phyloP scores from a whole-genome alignment of 768 basidiomycete genomes.

The Trametes gibbosa region DNA sequence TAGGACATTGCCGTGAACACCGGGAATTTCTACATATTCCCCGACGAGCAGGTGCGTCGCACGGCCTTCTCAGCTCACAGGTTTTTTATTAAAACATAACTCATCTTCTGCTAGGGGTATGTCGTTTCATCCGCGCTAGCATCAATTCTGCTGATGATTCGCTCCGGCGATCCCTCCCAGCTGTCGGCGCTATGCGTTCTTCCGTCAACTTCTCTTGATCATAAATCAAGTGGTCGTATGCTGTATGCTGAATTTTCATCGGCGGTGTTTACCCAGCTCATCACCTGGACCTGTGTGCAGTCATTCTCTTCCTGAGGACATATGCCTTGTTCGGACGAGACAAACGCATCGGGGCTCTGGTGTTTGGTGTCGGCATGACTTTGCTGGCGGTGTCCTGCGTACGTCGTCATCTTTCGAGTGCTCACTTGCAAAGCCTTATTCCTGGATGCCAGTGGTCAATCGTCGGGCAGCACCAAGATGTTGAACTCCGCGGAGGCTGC shows the following conservation, averaged over 20 bases:
- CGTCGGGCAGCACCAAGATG: slow-evolving; percentile 32
- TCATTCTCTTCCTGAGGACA: slow-evolving; percentile 43
- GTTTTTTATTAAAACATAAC: not conserved
- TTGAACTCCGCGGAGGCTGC: slow-evolving; percentile 24
- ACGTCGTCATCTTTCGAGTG: slow-evolving; percentile 18
- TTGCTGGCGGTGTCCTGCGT: slow-evolving; percentile 37
- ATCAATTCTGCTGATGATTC: not conserved
- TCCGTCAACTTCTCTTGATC: slow-evolving; percentile 42
- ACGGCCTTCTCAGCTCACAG: not conserved
- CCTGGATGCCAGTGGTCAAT: slow-evolving; percentile 40
- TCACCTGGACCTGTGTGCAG: slow-evolving; percentile 11
- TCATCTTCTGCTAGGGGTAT: slow-evolving; percentile 18
- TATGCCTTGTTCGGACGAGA: slow-evolving; percentile 49
- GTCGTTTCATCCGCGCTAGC: not conserved
- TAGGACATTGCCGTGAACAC: slow-evolving; percentile 24
- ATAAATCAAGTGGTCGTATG: slow-evolving; percentile 45
- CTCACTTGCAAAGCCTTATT: not conserved
- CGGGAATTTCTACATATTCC: slow-evolving; percentile 20
- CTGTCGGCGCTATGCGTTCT: slow-evolving; percentile 38
- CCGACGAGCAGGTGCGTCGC: slow-evolving; percentile 18
- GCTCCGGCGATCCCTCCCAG: slow-evolving; percentile 25
- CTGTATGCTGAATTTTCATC: slow-evolving; percentile 32
- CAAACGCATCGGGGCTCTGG: slow-evolving; percentile 34
- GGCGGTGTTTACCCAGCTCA: not conserved
- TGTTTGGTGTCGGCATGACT: slow-evolving; percentile 33